Conservation (phyloP, 2,329 filamentous ascomycete species). For the Verticillium nonalfalfae region DNA sequence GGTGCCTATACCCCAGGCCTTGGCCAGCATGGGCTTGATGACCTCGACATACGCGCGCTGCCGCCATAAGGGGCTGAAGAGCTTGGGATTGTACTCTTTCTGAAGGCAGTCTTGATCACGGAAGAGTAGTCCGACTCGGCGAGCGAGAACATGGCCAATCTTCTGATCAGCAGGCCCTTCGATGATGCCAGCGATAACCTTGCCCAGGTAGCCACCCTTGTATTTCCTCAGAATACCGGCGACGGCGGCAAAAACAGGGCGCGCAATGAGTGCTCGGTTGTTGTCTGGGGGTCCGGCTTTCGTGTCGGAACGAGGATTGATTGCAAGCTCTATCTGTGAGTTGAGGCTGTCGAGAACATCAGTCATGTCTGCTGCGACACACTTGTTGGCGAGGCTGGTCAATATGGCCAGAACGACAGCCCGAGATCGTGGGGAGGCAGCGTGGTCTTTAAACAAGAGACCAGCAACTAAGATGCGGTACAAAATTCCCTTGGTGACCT, state of each 20-base stretch:
- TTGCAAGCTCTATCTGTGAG: conserved; percentile 7
- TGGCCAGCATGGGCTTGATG: conserved; percentile 35
- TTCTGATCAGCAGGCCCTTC: conserved; percentile 18
- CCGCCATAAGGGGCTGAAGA: conserved; percentile 37
- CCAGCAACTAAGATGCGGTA: conserved; percentile 18
- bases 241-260: conserved; percentile 23
- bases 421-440: conserved; percentile 5
- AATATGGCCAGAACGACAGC: conserved; percentile 25
- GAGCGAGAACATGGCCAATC: conserved; percentile 32
- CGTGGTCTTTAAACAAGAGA: conserved; percentile 10
- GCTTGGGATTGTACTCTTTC: conserved; percentile 31
- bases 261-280: conserved; percentile 1
- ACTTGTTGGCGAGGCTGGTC: conserved; percentile 37
- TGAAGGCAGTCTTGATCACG: conserved; percentile 29
- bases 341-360: conserved; percentile 11
- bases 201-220: conserved; percentile 26
- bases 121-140: conserved; percentile 34
- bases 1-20: conserved; percentile 28
- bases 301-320: conserved; percentile 7
- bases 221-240: conserved; percentile 31
- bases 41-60: conserved; percentile 43
- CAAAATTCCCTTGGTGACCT: conserved; percentile 29
- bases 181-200: conserved; percentile 20
- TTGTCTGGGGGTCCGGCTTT: not conserved
- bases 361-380: conserved; percentile 25